phyloP scores from a whole-genome alignment of 345 rosid genomes.

The Corchorus olitorius region DNA sequence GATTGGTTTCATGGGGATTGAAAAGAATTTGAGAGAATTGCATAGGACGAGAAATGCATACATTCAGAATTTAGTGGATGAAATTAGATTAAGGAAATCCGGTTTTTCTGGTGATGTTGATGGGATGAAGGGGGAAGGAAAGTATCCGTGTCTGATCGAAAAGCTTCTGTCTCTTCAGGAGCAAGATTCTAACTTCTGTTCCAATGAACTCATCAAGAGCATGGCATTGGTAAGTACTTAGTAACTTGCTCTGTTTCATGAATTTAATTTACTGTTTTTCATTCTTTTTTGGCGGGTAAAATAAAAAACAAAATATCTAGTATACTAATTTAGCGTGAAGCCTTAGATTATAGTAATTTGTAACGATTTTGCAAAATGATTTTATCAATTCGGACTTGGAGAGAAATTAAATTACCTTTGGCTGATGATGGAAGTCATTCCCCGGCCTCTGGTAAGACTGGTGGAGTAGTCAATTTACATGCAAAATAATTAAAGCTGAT shows the following conservation, averaged over 20 bases:
- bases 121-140: neutral
- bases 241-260: neutral
- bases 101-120: neutral
- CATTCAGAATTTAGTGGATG: slow-evolving; percentile 42
- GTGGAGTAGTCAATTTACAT: neutral
- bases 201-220: slow-evolving; percentile 51
- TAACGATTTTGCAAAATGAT: neutral
- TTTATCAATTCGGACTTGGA: no score
- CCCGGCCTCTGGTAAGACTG: neutral
- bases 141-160: slow-evolving; percentile 34
- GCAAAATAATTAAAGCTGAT: neutral
- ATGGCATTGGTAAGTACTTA: slow-evolving; percentile 37
- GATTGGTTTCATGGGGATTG: slow-evolving; percentile 50
- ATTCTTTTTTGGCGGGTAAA: neutral
- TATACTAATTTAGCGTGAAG: neutral
- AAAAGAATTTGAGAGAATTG: slow-evolving; percentile 39
- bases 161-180: slow-evolving; percentile 47
- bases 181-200: slow-evolving; percentile 50
- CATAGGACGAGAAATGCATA: slow-evolving; percentile 47
- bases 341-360: neutral
- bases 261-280: neutral
- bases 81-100: slow-evolving; percentile 30
- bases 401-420: neutral
- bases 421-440: neutral
- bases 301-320: neutral